Evolutionary conservation across 805 yeast species (phyloP).

Genomic region (Yarrowia bubula): DNA sequence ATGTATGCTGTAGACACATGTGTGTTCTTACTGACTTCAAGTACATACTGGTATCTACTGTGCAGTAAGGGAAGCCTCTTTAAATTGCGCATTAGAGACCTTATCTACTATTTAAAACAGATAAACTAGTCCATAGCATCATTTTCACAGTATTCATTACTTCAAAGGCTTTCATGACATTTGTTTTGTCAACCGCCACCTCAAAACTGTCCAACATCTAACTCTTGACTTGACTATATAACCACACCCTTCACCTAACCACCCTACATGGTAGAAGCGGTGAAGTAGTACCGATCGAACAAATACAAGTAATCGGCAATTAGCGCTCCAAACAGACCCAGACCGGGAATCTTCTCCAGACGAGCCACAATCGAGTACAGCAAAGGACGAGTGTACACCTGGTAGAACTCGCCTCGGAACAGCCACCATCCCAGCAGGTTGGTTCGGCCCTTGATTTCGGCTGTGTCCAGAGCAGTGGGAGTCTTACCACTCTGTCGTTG

Average conservation of each 20-base stretch:
- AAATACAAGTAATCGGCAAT: conserved; percentile 42
- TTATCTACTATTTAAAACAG: no score
- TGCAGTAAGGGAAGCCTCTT: no score
- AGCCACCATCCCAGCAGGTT: conserved; percentile 42
- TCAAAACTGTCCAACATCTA: background rate
- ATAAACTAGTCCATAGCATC: no score
- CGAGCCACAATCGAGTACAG: conserved; percentile 34
- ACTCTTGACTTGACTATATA: background rate
- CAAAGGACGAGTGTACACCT: conserved; percentile 37
- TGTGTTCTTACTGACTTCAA: no score
- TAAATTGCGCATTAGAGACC: no score
- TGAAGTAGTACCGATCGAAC: conserved; percentile 42
- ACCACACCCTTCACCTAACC: background rate
- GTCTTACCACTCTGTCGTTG: conserved; percentile 32
- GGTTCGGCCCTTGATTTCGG: conserved; percentile 36
- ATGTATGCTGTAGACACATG: no score
- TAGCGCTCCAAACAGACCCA: conserved; percentile 38
- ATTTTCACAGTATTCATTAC: no score
- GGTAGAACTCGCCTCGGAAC: conserved; percentile 43
- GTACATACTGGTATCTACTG: no score
- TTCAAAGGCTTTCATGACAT: no score
- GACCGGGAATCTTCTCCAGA: conserved; percentile 38
- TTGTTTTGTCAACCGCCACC: no score
- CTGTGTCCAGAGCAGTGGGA: conserved; percentile 38
- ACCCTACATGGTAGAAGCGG: conserved; percentile 32